A percentile compares a stretch with the other conserved stretches of the same genome.
phyloP scores from a whole-genome alignment of 768 basidiomycete species.

The Russula emetica region DNA sequence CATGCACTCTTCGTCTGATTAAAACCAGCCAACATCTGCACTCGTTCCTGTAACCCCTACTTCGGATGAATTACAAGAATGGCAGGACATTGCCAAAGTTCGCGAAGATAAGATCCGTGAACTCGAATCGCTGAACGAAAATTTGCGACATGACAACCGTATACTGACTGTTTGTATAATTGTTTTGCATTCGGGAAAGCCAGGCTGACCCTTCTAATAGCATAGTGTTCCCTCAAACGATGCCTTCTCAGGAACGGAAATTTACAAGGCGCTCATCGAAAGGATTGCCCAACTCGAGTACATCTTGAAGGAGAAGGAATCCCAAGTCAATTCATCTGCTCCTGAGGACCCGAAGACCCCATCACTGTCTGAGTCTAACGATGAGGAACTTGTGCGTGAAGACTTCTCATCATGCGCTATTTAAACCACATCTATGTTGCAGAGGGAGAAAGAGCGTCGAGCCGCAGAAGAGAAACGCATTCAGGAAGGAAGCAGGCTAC shows the following conservation, averaged over 20 bases:
- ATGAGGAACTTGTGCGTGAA: constrained; percentile 16
- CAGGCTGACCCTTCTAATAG: constrained; percentile 5
- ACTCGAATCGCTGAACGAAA: constrained; percentile 22
- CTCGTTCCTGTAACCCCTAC: constrained; percentile 35
- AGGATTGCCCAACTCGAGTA: constrained; percentile 18
- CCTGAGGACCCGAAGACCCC: constrained; percentile 11
- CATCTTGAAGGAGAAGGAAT: constrained; percentile 23
- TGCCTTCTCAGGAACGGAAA: constrained; percentile 14
- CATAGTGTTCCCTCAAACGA: constrained; percentile 25
- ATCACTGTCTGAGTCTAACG: constrained; percentile 12
- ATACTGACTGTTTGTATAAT: constrained; percentile 17
- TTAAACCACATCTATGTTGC: neutral
- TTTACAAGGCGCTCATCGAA: constrained; percentile 17
- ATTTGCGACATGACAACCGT: constrained; percentile 30
- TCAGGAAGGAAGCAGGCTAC: constrained; percentile 25
- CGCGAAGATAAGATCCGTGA: constrained; percentile 32
- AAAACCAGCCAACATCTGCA: constrained; percentile 39
- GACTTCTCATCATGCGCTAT: neutral
- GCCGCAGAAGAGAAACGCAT: constrained; percentile 23
- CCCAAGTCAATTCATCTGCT: constrained; percentile 1
- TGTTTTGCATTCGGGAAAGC: neutral
- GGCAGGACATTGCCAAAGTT: constrained; percentile 41
- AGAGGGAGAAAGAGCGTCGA: constrained; percentile 22
- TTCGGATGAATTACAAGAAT: constrained; percentile 32
- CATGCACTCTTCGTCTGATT: constrained; percentile 42